Base-by-base conservation (phyloP, 352 stramenopile species). In the Phytopythium boreale region DNA sequence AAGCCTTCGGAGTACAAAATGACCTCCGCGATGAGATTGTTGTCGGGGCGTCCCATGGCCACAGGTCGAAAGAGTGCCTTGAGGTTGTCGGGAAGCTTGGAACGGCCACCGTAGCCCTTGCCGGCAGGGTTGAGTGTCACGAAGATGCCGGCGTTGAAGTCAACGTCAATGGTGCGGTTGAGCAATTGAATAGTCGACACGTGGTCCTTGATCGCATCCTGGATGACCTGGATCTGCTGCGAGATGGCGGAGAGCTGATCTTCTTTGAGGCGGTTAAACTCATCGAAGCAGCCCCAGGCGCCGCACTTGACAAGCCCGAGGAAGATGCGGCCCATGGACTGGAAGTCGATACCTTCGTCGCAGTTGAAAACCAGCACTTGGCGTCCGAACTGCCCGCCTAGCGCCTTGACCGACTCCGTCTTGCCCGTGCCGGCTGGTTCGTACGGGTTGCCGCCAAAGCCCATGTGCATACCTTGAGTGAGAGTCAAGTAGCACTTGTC, bases 201-300 rank as follows among this genome's bases (percentile, higher is more conserved):
- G 46, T 84, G 75, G 29, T 93, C 87, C 66, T 97, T 98, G 59
- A 98, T 97, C 0, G 93, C 93, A 62, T 97, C 89, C 71, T 98
- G 90, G 59, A 98, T 98, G 20, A 97, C 72, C 62, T 98, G 92
- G 62, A 98, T 98, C 73, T 98, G 95, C 75, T 98, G 92, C 0
- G 88, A 97, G 64, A 98, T 95, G 9, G 92, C 95, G 1, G 89
- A 98, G 20, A 98, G 79, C 68, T 98, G 88, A 43, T 98, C 93
- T 44, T 97, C 89, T 61, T 98, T 98, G 2, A 98, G 75, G 1
- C 95, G 89, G 71, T 98, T 98, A 62, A 98, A 98, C 65, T 98
- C 95, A 47, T 98, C 95, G 49, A 98, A 98, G 64, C 95, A 98
- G n/a, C 95, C 95, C 95, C 95, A 98, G 27, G 93, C 95, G 17